These are phyloP conservation scores for Neonectria ditissima DNA, from an alignment of 2,329 filamentous ascomycete genomes.

Conservation along the genomic window DNA sequence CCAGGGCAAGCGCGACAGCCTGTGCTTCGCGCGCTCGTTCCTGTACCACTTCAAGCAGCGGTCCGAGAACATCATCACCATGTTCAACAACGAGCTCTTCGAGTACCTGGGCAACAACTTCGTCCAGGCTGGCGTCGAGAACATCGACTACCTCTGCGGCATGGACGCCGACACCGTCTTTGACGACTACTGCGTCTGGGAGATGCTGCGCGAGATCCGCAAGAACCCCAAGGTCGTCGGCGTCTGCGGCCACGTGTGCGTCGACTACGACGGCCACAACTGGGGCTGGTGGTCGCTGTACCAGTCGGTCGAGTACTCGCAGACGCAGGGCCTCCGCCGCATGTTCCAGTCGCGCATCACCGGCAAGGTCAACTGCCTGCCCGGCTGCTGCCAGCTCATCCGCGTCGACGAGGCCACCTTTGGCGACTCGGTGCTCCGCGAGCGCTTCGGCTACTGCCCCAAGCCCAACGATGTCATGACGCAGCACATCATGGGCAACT, in stretches of 20 bases:
- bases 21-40: constrained; percentile 62
- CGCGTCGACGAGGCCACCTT: constrained; percentile 62
- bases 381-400: constrained; percentile 63
- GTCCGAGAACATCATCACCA: constrained; percentile 55
- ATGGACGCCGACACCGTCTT: constrained; percentile 64
- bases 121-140: constrained; percentile 52
- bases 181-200: constrained; percentile 56
- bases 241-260: constrained; percentile 61
- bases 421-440: constrained; percentile 58
- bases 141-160: constrained; percentile 57
- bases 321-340: constrained; percentile 59
- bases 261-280: constrained; percentile 56
- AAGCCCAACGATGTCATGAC: constrained; percentile 62
- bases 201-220: constrained; percentile 58
- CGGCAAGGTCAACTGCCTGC: constrained; percentile 62
- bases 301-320: constrained; percentile 61
- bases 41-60: constrained; percentile 61
- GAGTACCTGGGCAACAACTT: constrained; percentile 55
- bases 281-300: constrained; percentile 61
- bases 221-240: constrained; percentile 57
- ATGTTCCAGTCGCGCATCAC: constrained; percentile 63
- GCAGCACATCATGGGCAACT: constrained; percentile 61
- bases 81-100: constrained; percentile 60
- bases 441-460: constrained; percentile 62
- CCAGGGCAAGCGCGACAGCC: constrained; percentile 62